These are phyloP conservation scores for Aureobasidium sp. DNA, from an alignment of 2,329 filamentous ascomycete species.

Conservation along the genomic window DNA sequence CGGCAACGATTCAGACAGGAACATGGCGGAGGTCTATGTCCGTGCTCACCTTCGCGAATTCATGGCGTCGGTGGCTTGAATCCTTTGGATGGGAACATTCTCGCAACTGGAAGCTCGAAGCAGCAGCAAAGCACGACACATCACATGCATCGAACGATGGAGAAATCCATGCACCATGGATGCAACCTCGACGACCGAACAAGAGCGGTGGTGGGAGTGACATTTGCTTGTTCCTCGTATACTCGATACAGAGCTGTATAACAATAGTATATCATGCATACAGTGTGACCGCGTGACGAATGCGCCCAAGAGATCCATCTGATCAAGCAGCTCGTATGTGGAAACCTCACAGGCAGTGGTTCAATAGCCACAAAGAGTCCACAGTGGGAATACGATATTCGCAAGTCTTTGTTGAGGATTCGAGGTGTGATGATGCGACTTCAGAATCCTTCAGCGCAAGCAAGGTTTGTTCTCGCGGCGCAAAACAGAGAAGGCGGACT, in stretches of 20 bases:
- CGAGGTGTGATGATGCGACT: neutral
- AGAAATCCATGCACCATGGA: neutral
- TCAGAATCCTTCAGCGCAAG: neutral
- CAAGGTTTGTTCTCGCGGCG: neutral
- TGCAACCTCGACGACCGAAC: neutral
- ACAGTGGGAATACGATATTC: neutral
- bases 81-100: neutral
- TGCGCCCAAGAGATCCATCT: neutral
- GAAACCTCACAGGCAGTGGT: neutral
- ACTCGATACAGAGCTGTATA: neutral
- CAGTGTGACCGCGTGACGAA: neutral
- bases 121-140: constrained; percentile 1
- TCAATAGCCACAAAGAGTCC: neutral
- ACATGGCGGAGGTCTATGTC: neutral
- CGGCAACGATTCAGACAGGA: neutral
- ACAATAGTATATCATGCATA: neutral
- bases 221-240: constrained; percentile 1
- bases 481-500: neutral
- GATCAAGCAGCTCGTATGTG: neutral
- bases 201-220: neutral
- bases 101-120: neutral
- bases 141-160: neutral
- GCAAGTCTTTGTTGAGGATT: neutral
- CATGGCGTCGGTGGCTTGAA: constrained; percentile 11
- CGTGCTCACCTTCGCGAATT: neutral